Base-by-base conservation (phyloP, 306 rosid species). In the Datisca glomerata region DNA sequence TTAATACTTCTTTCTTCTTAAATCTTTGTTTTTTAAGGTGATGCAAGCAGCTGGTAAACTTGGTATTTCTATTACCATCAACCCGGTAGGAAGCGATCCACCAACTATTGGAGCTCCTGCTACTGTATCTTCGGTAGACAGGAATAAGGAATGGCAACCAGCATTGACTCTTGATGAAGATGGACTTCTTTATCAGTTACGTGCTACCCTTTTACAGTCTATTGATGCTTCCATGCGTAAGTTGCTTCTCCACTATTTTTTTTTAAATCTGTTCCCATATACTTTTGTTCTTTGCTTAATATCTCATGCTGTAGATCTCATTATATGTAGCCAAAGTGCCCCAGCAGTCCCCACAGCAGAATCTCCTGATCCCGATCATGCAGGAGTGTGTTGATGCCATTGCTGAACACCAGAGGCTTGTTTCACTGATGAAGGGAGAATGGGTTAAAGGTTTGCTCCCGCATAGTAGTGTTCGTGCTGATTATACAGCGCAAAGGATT, bases 401-500 rank as follows among this genome's bases (percentile, higher is more conserved):
- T 56, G 60, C 81, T 43, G 93, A 89, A 66, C 86, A 89, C 76
- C 94, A 79, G 72, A 89, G 71, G 60, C 97, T 89, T 42, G 83
- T 65, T 60, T 79, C 79, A 3, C 63, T 89, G 80, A 77, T 89
- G 80, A 89, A 80, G 78, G 96, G 97, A 55, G 93, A 83, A 74
- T 80, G 84, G 80, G 69, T 80, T 41, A 87, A 83, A 72, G 94
- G 97, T 55, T 65, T 87, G 72, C 81, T 87, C 13, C 97, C 93
- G 8, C 95, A 80, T 62, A 83, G 83, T 61, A 79, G 86, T 56
- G 70, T 83, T 51, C 76, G 71, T 25, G 81, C 93, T 50, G 95
- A 89, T 58, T 89, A 83, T 63, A 72, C 84, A 3, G 81, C 77
- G 47, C 86, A 80, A 59, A 66, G 98, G 63, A 80, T 89, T 37